Conservation (phyloP, 1,284 basidiomycete genomes). For the Heterobasidion occidentale region DNA sequence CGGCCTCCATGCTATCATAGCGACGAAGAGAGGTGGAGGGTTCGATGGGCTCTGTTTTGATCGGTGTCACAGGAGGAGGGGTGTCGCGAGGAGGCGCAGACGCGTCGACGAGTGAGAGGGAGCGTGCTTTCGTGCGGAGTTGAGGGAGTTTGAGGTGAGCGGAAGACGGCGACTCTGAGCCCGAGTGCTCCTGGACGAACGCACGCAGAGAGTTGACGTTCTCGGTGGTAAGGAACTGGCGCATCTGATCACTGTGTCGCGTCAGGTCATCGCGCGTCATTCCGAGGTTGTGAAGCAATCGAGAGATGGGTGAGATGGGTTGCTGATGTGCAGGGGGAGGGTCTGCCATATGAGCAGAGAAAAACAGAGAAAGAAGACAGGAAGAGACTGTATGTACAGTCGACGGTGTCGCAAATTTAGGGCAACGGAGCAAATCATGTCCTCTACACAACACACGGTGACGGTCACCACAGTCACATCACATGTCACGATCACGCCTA, state of each 20-base stretch:
- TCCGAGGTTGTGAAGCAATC: slow-evolving; percentile 56
- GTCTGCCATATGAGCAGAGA: slow-evolving; percentile 1
- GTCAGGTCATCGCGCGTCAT: slow-evolving; percentile 64
- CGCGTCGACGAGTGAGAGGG: slow-evolving; percentile 41
- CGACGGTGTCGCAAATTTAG: slow-evolving; percentile 2
- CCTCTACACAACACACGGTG: too few relatives aligned
- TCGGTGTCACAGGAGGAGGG: slow-evolving; percentile 44
- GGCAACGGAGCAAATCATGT: not conserved
- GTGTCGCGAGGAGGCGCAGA: slow-evolving; percentile 23
- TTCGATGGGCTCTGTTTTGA: slow-evolving; percentile 54
- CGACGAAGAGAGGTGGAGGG: slow-evolving; percentile 38
- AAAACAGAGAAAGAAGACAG: not conserved
- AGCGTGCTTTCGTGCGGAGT: slow-evolving; percentile 33
- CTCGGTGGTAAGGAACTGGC: slow-evolving; percentile 57
- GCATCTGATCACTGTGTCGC: slow-evolving; percentile 64
- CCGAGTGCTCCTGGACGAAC: slow-evolving; percentile 25
- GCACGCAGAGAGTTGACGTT: slow-evolving; percentile 34
- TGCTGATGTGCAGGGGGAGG: slow-evolving; percentile 1
- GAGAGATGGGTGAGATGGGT: slow-evolving; percentile 48
- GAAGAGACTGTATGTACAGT: not conserved
- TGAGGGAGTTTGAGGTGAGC: slow-evolving; percentile 27
- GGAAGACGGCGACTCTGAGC: slow-evolving; percentile 13
- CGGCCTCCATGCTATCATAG: slow-evolving; percentile 64
- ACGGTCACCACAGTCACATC: too few relatives aligned
- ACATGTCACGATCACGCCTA: too few relatives aligned